Conservation (phyloP, 208 protist species). For the Endotrypanum monterogeii region DNA sequence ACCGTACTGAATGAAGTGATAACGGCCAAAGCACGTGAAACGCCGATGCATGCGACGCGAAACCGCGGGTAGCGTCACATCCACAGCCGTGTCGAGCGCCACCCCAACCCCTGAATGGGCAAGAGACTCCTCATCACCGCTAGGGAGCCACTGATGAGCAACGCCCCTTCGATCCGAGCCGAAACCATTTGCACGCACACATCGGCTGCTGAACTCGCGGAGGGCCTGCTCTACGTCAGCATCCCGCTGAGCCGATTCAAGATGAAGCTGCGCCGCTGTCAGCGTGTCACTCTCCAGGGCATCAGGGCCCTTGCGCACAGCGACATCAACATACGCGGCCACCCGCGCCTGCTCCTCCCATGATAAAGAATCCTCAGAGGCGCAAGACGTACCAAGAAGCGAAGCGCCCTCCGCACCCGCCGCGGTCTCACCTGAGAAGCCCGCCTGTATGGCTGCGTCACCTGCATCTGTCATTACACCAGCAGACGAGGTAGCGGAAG, state of each 20-base stretch:
- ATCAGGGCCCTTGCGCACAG: slow-evolving; percentile 40
- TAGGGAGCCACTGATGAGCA: too few species aligned
- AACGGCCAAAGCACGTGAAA: slow-evolving; percentile 74
- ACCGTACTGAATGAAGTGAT: slow-evolving; percentile 67
- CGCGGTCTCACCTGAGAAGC: not conserved
- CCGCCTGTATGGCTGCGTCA: not conserved
- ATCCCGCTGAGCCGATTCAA: slow-evolving; percentile 5
- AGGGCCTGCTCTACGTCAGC: slow-evolving; percentile 33
- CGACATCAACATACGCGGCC: slow-evolving; percentile 38
- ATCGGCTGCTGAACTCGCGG: slow-evolving; percentile 1
- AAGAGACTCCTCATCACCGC: not conserved
- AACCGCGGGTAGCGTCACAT: slow-evolving; percentile 12
- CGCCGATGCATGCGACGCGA: slow-evolving; percentile 47
- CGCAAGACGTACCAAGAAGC: not conserved
- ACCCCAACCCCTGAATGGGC: not conserved
- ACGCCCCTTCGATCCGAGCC: not conserved
- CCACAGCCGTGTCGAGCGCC: slow-evolving; percentile 5
- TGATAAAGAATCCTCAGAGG: slow-evolving; percentile 5
- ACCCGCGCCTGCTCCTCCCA: slow-evolving; percentile 22
- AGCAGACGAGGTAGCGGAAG: not conserved
- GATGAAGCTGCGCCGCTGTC: not conserved
- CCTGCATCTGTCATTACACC: not conserved
- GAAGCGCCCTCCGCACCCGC: not conserved
- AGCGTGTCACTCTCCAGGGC: slow-evolving; percentile 33
- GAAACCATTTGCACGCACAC: not conserved